Percentiles rank a stretch among this genome's conserved stretches.
These are phyloP conservation scores for Globisporangium camurandrum DNA, from an alignment of 352 stramenopile genomes.

Conservation along the genomic window DNA sequence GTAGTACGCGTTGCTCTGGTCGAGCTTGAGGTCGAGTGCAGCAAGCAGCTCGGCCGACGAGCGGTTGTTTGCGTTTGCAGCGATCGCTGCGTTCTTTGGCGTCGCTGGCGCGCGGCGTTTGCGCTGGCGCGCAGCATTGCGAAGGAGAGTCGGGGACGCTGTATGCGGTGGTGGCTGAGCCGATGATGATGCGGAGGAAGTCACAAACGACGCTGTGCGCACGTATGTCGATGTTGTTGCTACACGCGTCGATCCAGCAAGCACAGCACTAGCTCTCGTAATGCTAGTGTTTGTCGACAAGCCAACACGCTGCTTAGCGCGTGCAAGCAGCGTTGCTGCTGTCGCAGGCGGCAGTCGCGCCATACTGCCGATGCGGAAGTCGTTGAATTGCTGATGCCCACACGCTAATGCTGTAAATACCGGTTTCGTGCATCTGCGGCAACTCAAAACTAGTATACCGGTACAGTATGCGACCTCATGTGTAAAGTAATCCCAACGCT, in stretches of 20 bases:
- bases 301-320: background rate
- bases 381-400: slow-evolving; percentile 1
- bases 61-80: background rate
- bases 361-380: background rate
- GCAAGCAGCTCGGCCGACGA: slow-evolving; percentile 2
- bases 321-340: background rate
- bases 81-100: background rate
- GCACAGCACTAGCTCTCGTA: background rate
- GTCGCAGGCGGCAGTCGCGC: background rate
- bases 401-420: no score
- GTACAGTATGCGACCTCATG: no score
- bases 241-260: no score
- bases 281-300: background rate
- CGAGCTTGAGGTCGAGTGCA: slow-evolving; percentile 5
- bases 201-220: background rate
- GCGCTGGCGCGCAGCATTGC: background rate
- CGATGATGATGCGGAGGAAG: background rate
- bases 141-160: background rate
- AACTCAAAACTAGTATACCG: no score
- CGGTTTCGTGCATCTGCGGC: no score
- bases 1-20: slow-evolving; percentile 35
- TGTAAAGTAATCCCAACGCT: no score
- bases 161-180: background rate
- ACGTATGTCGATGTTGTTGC: background rate
- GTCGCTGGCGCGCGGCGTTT: background rate